phyloP scores from a whole-genome alignment of 768 basidiomycete genomes.

The Mycena capillaripes region DNA sequence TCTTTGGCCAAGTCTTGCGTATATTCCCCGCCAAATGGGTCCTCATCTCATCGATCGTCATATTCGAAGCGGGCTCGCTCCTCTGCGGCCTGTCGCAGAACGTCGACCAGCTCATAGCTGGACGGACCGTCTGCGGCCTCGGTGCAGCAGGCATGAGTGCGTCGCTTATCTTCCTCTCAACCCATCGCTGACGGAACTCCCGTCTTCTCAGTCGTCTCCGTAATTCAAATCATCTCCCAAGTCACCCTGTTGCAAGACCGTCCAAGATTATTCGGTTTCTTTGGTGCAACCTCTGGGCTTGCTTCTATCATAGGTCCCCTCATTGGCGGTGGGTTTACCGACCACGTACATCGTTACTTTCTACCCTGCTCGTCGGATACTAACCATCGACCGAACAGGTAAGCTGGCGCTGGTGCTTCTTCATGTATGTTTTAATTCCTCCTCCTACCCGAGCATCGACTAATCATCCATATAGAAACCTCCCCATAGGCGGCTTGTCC shows the following conservation, averaged over 20 bases:
- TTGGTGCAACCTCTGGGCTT: background rate
- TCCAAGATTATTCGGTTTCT: background rate
- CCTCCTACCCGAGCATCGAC: background rate
- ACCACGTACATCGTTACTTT: background rate
- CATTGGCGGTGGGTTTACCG: background rate
- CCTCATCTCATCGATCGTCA: background rate
- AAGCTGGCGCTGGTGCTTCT: background rate
- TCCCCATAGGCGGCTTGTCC: background rate
- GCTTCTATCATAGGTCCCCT: background rate
- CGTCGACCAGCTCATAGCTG: background rate
- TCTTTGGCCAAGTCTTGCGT: background rate
- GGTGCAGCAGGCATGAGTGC: background rate
- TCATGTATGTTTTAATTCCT: background rate
- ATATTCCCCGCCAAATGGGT: background rate
- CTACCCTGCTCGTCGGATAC: background rate
- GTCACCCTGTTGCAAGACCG: background rate
- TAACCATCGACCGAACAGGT: background rate
- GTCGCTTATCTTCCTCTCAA: background rate
- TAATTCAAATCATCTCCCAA: background rate
- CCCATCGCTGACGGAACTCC: background rate
- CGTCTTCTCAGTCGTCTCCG: background rate
- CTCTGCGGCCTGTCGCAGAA: background rate
- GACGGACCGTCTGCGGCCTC: background rate
- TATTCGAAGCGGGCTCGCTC: background rate
- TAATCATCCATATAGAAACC: background rate